Evolutionary conservation across 768 basidiomycete species (phyloP).

Genomic region (Boletus vermiculosoides): DNA sequence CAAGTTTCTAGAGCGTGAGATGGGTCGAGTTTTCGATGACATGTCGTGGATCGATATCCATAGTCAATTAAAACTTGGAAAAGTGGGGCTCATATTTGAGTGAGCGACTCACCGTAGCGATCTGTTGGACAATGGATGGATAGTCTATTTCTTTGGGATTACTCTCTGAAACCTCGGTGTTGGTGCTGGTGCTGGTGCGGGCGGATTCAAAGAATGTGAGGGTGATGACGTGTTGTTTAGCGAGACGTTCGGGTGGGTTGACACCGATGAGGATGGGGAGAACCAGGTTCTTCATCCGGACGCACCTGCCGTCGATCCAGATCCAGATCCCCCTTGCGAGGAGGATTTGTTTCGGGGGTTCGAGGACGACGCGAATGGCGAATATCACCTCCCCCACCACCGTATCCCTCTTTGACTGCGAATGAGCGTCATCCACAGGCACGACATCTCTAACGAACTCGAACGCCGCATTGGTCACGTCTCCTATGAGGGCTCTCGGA

Average conservation of each 20-base stretch:
- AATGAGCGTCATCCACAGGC: neutral
- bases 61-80: too few relatives aligned
- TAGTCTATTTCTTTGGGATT: constrained; percentile 40
- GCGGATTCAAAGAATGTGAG: constrained; percentile 42
- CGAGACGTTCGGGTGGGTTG: constrained; percentile 63
- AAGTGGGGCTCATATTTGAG: too few relatives aligned
- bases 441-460: constrained; percentile 37
- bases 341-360: constrained; percentile 50
- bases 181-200: too few relatives aligned
- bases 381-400: neutral
- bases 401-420: neutral
- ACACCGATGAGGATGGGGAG: constrained; percentile 66
- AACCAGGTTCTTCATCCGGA: constrained; percentile 45
- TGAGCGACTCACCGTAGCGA: constrained; percentile 25
- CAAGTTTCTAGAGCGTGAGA: constrained; percentile 24
- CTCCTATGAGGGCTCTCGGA: constrained; percentile 34
- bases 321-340: too few relatives aligned
- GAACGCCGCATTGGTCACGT: constrained; percentile 39
- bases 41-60: constrained; percentile 2
- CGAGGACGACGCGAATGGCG: constrained; percentile 42
- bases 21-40: constrained; percentile 10
- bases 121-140: constrained; percentile 32
- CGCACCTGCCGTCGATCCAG: constrained; percentile 19
- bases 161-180: neutral
- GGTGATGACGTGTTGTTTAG: constrained; percentile 61